Percentiles rank a stretch among this genome's conserved stretches.
Conservation (phyloP, 1,284 basidiomycete genomes). For the Sporisorium exsertum region DNA sequence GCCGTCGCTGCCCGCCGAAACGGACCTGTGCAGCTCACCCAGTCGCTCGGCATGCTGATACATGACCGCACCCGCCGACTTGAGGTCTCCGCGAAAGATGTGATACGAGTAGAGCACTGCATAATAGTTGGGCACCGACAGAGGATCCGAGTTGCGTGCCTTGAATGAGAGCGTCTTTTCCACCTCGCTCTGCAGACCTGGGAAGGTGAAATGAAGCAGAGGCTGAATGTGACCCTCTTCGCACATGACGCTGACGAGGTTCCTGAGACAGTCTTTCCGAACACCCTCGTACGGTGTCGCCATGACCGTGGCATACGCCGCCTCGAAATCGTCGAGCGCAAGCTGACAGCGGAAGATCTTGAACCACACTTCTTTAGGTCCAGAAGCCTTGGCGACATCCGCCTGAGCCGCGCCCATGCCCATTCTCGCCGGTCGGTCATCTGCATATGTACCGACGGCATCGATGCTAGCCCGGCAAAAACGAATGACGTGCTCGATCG, state of each 20-base stretch:
- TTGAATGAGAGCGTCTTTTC: slow-evolving; percentile 92
- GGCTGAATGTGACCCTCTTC: slow-evolving; percentile 84
- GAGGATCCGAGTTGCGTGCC: slow-evolving; percentile 91
- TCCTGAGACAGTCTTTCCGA: slow-evolving; percentile 95
- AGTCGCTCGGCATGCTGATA: slow-evolving; percentile 89
- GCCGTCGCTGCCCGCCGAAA: slow-evolving; percentile 8
- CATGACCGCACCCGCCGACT: slow-evolving; percentile 76
- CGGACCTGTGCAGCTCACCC: slow-evolving; percentile 71
- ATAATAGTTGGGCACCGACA: slow-evolving; percentile 86
- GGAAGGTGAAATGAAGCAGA: slow-evolving; percentile 86
- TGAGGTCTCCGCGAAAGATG: slow-evolving; percentile 66
- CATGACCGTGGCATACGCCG: slow-evolving; percentile 58
- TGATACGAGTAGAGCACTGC: slow-evolving; percentile 90
- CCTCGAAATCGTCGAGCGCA: slow-evolving; percentile 53
- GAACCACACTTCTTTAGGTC: slow-evolving; percentile 54
- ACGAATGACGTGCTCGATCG: slow-evolving; percentile 38
- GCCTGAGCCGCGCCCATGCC: slow-evolving; percentile 13
- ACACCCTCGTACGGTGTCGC: slow-evolving; percentile 73
- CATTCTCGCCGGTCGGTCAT: slow-evolving; percentile 10
- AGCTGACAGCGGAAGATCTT: slow-evolving; percentile 61
- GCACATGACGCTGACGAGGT: slow-evolving; percentile 93
- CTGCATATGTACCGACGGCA: slow-evolving; percentile 39
- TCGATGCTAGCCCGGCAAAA: slow-evolving; percentile 53
- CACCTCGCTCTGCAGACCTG: slow-evolving; percentile 85
- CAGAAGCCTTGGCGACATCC: neutral